Percentiles rank a stretch among this genome's conserved stretches.
These are phyloP conservation scores for Zizania palustris DNA, from an alignment of 202 grass and related monocot species.

Conservation along the genomic window DNA sequence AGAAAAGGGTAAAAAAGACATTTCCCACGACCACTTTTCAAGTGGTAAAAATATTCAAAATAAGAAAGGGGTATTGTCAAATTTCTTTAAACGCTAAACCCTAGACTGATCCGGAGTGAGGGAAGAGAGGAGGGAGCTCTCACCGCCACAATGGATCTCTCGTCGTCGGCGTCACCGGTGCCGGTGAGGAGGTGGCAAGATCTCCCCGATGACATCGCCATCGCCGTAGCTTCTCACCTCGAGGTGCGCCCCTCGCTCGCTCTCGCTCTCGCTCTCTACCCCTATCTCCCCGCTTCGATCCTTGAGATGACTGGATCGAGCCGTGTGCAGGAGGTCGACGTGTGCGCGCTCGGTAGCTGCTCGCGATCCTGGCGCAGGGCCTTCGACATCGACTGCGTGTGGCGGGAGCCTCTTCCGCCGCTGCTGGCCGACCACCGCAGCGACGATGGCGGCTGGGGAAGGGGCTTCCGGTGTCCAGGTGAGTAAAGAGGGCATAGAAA, in stretches of 20 bases:
- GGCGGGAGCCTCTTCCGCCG: slow-evolving; percentile 70
- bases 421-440: slow-evolving; percentile 56
- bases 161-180: background rate
- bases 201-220: slow-evolving; percentile 55
- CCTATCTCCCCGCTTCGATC: background rate
- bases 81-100: no score
- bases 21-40: no score
- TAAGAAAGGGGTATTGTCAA: no score
- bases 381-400: slow-evolving; percentile 71
- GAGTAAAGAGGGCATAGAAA: background rate
- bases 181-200: slow-evolving; percentile 39
- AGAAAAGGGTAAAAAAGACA: no score
- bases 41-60: no score
- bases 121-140: background rate
- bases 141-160: background rate
- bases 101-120: no score
- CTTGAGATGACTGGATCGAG: slow-evolving; percentile 28
- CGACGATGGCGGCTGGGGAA: slow-evolving; percentile 21
- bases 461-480: slow-evolving; percentile 35
- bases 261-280: background rate
- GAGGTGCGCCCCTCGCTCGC: slow-evolving; percentile 29
- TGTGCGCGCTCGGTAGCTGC: slow-evolving; percentile 72
- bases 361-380: slow-evolving; percentile 63
- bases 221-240: slow-evolving; percentile 52
- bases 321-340: slow-evolving; percentile 58